phyloP scores from a whole-genome alignment of 768 basidiomycete species.

The Collybiopsis luxurians region DNA sequence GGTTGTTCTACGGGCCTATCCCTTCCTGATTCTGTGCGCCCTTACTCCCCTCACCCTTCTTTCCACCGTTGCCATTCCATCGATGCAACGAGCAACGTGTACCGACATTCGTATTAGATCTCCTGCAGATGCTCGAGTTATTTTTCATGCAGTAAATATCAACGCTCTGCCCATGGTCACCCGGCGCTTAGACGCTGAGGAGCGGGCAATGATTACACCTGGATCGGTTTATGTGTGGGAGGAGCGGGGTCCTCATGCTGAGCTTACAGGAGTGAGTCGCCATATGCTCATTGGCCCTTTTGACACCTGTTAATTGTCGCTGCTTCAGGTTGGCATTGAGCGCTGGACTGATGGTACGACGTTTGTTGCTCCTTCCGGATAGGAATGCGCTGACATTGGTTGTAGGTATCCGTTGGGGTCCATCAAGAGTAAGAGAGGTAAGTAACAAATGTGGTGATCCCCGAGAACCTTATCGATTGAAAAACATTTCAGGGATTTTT shows the following conservation, averaged over 20 bases:
- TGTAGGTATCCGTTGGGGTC: constrained; percentile 72
- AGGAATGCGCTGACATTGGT: neutral
- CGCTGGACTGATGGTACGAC: constrained; percentile 73
- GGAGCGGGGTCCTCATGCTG: constrained; percentile 70
- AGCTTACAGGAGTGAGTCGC: constrained; percentile 35
- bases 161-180: constrained; percentile 76
- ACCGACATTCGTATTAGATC: constrained; percentile 50
- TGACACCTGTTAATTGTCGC: neutral
- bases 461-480: constrained; percentile 3
- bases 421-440: constrained; percentile 76
- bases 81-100: constrained; percentile 52
- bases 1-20: neutral
- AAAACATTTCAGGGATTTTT: constrained; percentile 58
- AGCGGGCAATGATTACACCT: constrained; percentile 66
- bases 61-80: neutral
- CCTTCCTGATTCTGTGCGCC: neutral
- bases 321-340: constrained; percentile 67
- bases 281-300: neutral
- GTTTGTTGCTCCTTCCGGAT: neutral
- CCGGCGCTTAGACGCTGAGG: constrained; percentile 72
- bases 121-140: constrained; percentile 50
- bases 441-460: constrained; percentile 11
- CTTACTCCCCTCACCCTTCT: neutral
- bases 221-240: constrained; percentile 87
- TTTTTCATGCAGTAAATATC: constrained; percentile 73